phyloP scores from a whole-genome alignment of 768 basidiomycete genomes.

The Tricholoma furcatifolium region DNA sequence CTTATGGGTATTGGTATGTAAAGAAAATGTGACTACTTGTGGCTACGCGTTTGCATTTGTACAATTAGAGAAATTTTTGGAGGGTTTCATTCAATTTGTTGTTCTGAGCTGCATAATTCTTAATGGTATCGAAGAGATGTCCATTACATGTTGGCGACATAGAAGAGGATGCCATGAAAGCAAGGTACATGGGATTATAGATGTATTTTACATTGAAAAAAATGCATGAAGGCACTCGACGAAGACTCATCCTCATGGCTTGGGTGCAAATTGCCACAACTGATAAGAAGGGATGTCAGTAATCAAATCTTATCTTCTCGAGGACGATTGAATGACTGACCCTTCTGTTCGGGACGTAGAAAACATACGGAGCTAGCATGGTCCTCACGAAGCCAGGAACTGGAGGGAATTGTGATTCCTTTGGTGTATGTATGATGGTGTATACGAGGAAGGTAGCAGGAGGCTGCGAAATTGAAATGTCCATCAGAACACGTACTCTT shows the following conservation, averaged over 20 bases:
- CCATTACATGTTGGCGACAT: neutral
- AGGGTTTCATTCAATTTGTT: neutral
- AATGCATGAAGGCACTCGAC: no score
- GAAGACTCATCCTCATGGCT: neutral
- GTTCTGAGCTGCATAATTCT: no score
- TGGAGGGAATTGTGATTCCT: constrained; percentile 17
- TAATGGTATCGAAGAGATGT: neutral
- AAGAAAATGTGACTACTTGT: no score
- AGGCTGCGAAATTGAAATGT: neutral
- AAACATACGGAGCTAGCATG: constrained; percentile 16
- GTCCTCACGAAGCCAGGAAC: constrained; percentile 16
- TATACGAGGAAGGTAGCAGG: constrained; percentile 18
- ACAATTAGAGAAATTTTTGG: neutral
- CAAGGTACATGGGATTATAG: no score
- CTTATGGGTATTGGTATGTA: no score
- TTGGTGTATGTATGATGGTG: constrained; percentile 15
- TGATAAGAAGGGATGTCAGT: neutral
- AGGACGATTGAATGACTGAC: constrained; percentile 4
- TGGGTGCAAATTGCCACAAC: constrained; percentile 7
- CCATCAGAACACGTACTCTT: neutral
- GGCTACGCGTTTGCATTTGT: neutral
- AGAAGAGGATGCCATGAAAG: neutral
- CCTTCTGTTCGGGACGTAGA: constrained; percentile 14
- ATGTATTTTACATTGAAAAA: no score
- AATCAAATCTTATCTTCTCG: neutral